Evolutionary conservation across 2,329 filamentous ascomycete genomes (phyloP), one percentile per base, ranked within the genome.

Genomic region (Fusarium pseudonygamai): DNA sequence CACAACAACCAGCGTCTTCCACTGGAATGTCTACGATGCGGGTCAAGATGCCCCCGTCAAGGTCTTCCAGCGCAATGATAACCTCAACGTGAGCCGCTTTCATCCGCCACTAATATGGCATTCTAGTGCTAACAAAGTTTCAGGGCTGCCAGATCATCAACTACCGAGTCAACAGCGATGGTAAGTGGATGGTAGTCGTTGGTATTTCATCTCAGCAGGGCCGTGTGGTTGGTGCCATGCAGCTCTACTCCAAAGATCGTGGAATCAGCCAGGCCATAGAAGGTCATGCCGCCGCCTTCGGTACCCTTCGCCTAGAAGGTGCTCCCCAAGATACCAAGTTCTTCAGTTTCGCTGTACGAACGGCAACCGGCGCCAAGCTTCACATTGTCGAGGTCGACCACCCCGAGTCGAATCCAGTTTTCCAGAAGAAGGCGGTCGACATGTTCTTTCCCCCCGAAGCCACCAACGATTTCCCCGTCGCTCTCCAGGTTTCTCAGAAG

Each of bases 131-230:
- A 68, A 77, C 69, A 61, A 40, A 39, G 22, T 52, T 42, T 64
- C 78, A 97, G 94, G 93, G 93, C 75, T 97, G 94, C 84, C 96
- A 99, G 90, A 99, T 99, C 84, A 99, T 99, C 90, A 99, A 98
- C 87, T 99, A 99, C 86, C 94, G 96, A 77, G 93, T 97, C 78
- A 98, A 96, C 83, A 91, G 92, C 74, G 96, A 99, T 75, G 94
- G 95, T 82, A 97, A 97, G 85, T 99, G 96, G 96, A 97, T 97
- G 92, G 95, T 97, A 36, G 92, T 98, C 64, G 95, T 99, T 66
- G 96, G 96, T 79, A 99, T 99, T 78, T 95, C 95, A 67, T 94
- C 95, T 82, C 93, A 97, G 80, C 92, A 95, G 81, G 96, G 95
- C 64, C 94, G 96, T 70, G 95, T 99, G 46, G 95, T 97, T 46